phyloP scores from a whole-genome alignment of 805 yeast species.

The Cyberlindnera misumaiensis region DNA sequence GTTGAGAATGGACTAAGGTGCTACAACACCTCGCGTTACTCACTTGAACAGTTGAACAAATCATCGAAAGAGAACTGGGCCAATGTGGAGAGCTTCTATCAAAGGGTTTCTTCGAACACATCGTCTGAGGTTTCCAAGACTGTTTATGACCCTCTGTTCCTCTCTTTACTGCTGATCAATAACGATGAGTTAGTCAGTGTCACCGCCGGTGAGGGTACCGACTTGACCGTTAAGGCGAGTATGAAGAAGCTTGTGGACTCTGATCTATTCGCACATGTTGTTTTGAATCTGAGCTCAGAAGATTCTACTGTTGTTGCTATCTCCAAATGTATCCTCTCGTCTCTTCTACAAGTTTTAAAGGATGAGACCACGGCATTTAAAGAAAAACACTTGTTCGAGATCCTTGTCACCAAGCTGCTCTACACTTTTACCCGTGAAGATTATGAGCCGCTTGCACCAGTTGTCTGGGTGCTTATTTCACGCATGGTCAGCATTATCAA shows the following conservation, averaged over 20 bases:
- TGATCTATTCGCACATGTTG: conserved; percentile 43
- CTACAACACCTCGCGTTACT: conserved; percentile 25
- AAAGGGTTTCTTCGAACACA: conserved; percentile 13
- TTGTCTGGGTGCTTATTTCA: conserved; percentile 50
- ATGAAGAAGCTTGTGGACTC: conserved; percentile 53
- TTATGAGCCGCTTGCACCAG: conserved; percentile 30
- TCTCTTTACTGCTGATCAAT: conserved; percentile 53
- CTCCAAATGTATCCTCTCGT: conserved; percentile 36
- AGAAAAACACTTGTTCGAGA: conserved; percentile 49
- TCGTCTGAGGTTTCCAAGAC: conserved; percentile 22
- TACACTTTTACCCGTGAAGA: conserved; percentile 25
- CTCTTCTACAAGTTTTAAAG: conserved; percentile 37
- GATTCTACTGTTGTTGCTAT: conserved; percentile 27
- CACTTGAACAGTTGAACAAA: conserved; percentile 22
- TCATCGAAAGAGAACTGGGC: conserved; percentile 20
- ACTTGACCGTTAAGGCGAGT: conserved; percentile 33
- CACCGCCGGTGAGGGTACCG: conserved; percentile 24
- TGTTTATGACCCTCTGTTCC: conserved; percentile 64
- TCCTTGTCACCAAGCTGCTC: conserved; percentile 40
- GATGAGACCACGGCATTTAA: conserved; percentile 39
- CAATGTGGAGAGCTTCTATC: conserved; percentile 25
- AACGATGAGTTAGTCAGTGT: conserved; percentile 53
- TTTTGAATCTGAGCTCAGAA: conserved; percentile 37
- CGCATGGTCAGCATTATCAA: conserved; percentile 49
- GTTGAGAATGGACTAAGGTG: conserved; percentile 41